Evolutionary conservation across 2,329 filamentous ascomycete species (phyloP).

Genomic region (Lecanicillium sp.): DNA sequence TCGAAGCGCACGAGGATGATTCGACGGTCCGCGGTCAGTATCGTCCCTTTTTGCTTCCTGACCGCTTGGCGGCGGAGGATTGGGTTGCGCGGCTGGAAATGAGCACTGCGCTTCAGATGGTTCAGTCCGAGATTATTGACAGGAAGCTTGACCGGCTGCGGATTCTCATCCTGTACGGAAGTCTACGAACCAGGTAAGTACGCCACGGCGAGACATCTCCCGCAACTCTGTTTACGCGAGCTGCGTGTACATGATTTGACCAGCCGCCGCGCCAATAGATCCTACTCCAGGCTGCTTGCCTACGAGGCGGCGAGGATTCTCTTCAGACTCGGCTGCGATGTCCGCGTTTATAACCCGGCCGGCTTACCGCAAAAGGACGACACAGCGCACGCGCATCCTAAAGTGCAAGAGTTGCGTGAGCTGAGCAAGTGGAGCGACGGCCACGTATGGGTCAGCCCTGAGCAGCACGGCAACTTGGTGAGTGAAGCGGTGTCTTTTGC

Average conservation of each 20-base stretch:
- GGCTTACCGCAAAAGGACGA: conserved; percentile 58
- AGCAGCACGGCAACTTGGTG: conserved; percentile 59
- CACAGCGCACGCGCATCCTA: conserved; percentile 45
- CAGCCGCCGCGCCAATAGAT: conserved; percentile 22
- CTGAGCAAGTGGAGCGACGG: conserved; percentile 59
- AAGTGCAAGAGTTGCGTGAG: conserved; percentile 55
- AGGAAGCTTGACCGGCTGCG: conserved; percentile 31
- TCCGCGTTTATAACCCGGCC: conserved; percentile 52
- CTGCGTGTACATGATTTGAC: not conserved
- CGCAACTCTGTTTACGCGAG: not conserved
- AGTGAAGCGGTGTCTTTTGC: conserved; percentile 3
- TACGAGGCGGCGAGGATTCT: conserved; percentile 54
- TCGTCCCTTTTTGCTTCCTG: conserved; percentile 46
- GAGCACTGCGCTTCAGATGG: conserved; percentile 41
- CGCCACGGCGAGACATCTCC: not conserved
- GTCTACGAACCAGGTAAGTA: conserved; percentile 35
- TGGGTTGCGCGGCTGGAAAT: conserved; percentile 53
- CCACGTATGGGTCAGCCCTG: conserved; percentile 57
- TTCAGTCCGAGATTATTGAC: conserved; percentile 33
- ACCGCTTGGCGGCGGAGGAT: conserved; percentile 31
- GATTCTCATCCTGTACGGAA: conserved; percentile 55
- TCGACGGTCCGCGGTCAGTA: conserved; percentile 36
- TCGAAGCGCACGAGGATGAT: conserved; percentile 39
- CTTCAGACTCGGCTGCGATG: conserved; percentile 57
- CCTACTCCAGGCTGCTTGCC: conserved; percentile 53